phyloP scores from a whole-genome alignment of 139 green algal genomes.

The Haematococcus lacustris region DNA sequence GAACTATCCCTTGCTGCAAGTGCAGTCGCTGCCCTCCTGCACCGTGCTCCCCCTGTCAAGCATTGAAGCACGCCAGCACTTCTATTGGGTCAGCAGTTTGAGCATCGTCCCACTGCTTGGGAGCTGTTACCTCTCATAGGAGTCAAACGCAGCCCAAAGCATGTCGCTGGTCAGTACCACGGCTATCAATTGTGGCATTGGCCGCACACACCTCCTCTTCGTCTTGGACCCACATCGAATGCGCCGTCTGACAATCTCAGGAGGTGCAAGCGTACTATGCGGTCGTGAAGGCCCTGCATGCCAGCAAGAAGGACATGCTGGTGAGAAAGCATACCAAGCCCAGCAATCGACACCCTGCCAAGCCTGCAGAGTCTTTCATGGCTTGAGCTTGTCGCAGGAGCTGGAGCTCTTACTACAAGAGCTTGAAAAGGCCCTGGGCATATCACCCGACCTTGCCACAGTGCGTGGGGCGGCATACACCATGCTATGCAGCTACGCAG shows the following conservation, averaged over 20 bases:
- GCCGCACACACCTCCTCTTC: not conserved
- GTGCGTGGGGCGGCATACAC: not conserved
- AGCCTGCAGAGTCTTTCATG: not conserved
- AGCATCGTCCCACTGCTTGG: not conserved
- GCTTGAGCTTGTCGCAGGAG: not conserved
- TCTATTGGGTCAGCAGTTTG: not conserved
- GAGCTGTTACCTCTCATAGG: too few relatives aligned
- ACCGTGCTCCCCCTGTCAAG: too few relatives aligned
- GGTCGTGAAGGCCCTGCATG: not conserved
- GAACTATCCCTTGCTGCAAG: not conserved
- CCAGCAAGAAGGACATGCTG: conserved; percentile 2
- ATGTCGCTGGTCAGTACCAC: not conserved
- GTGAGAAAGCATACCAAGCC: conserved; percentile 10
- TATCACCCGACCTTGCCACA: not conserved
- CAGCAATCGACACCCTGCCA: too few relatives aligned
- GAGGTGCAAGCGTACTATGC: not conserved
- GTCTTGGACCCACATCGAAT: not conserved
- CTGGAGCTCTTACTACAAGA: not conserved
- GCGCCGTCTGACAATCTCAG: not conserved
- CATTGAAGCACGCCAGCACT: too few relatives aligned
- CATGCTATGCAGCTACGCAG: not conserved
- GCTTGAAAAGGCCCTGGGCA: not conserved
- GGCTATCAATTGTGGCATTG: not conserved
- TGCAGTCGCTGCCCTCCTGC: too few relatives aligned
- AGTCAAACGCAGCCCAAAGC: too few relatives aligned